phyloP scores from a whole-genome alignment of 257 asterid genomes.

The Nemophila menziesii region DNA sequence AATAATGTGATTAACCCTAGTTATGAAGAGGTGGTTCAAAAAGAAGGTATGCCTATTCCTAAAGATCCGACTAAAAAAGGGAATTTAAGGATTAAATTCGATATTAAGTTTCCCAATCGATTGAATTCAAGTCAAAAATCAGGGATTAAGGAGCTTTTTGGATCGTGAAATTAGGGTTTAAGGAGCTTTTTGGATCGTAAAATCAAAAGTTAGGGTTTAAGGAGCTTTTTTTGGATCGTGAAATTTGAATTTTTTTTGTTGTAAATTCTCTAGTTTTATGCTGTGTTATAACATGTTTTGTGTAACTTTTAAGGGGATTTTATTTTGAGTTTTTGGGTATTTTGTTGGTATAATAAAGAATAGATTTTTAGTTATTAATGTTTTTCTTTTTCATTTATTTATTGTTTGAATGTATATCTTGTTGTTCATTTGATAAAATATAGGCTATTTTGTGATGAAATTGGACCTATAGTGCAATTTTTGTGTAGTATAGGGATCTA shows the following conservation, averaged over 20 bases:
- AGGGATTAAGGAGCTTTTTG: constrained; percentile 27
- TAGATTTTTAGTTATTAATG: too few species aligned
- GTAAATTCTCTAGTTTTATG: background rate
- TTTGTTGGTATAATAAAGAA: too few species aligned
- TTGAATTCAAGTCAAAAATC: constrained; percentile 27
- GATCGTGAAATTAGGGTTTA: constrained; percentile 17
- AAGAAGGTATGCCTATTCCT: constrained; percentile 36
- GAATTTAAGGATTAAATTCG: constrained; percentile 35
- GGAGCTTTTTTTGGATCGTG: constrained; percentile 26
- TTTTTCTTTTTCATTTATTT: too few species aligned
- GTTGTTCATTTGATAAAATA: too few species aligned
- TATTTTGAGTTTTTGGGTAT: background rate
- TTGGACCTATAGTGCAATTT: too few species aligned
- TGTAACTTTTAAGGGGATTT: background rate
- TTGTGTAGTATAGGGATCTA: too few species aligned
- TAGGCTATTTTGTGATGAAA: too few species aligned
- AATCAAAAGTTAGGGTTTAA: constrained; percentile 28
- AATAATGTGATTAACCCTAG: constrained; percentile 23
- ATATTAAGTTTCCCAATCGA: constrained; percentile 30
- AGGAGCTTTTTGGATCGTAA: constrained; percentile 24
- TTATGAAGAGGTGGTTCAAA: constrained; percentile 24
- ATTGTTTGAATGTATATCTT: background rate
- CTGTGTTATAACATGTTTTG: background rate
- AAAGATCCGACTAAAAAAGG: constrained; percentile 30
- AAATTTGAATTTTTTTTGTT: background rate